Base-by-base conservation (phyloP, 768 basidiomycete species). In the Filobasidium floriforme region DNA sequence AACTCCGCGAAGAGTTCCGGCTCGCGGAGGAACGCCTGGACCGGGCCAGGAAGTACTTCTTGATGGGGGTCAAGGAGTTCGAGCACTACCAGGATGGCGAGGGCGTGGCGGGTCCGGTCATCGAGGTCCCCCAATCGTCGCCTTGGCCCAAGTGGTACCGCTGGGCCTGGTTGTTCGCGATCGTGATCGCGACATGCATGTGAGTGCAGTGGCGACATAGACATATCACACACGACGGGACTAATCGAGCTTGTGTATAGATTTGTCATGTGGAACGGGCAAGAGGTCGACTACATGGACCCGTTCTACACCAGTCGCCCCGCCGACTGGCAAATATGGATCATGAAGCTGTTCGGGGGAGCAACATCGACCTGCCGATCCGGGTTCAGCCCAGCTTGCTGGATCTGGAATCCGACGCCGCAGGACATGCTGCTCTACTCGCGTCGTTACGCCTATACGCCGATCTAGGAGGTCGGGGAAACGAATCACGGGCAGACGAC, bases 331-430 rank as follows among this genome's bases (percentile, higher is more conserved):
- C 54, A 57, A 24, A 28, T 28, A 15, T 57, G 54, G 54, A 57
- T 24, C 54, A 57, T 57, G 24, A 24, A 57, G 22, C 12, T 24
- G 29, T 57, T 57, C 54, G 29, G 54, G 15, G 24, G 24, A 32
- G 54, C 54, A 15, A 57, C 54, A 24, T 14, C 15, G 54, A 15
- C 22, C 54, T 57, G 54, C 26, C 18, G 24, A n/a, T 14, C 24
- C 15, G 54, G 54, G 4, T 57, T 57, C 54, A 32, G 14, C 5
- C 54, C 54, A 24, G 54, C 54, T 24, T 57, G 54, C 24, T 57
- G 54, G 54, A 7, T 57, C 26, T 57, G 54, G 54, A 57, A 57
- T 32, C 54, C 54, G 22, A 26, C 54, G 26, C 54, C 12, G 22
- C 24, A 28, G 29, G 22, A 57, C 15, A 15, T 24, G 24, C 29